Evolutionary conservation across 768 basidiomycete species (phyloP), one percentile per base, ranked within the genome.

Genomic region (Psilocybe sp.): DNA sequence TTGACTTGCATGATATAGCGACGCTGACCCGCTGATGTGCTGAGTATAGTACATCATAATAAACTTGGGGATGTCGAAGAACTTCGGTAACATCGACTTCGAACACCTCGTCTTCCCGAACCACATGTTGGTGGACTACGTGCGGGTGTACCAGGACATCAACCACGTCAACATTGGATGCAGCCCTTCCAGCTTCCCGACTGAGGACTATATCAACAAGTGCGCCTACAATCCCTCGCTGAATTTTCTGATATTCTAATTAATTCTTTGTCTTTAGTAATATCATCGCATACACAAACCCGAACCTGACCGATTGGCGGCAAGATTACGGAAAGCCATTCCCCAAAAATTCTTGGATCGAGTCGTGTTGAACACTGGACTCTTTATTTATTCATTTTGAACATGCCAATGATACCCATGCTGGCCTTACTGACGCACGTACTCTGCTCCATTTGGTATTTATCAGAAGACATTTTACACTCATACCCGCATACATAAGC

Each of bases 131-230:
- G 73, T 96, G 36, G 92, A 97, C 63, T 97, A 87, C 70, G 81
- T 98, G 47, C 82, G 95, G 16, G 89, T 98, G 6, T 98, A 97
- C 66, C 95, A 97, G 64, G 82, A 82, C 3, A 72, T 76, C 59
- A 65, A 80, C 53, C 63, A 74, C 33, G 74, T 81, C 51, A 95
- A 93, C 63, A 76, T 92, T 48, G 94, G 94, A 9, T 98, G 94
- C 63, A 84, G 89, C 62, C 94, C 94, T 13, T 60, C 68, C 40
- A 77, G 80, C 39, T 87, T 79, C 63, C 94, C 96, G 0, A 98
- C 96, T 0, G 69, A 78, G 46, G 74, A 76, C 12, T 98, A 98
- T 65, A 98, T 96, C 64, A 72, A 85, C 44, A 66, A 80, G 80
- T 87, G 56, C 46, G 79, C 65, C 33, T 32, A 34, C 36, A 20